These are phyloP conservation scores for Trichoderma harzianum DNA, from an alignment of 2,329 filamentous ascomycete genomes.

Conservation along the genomic window DNA sequence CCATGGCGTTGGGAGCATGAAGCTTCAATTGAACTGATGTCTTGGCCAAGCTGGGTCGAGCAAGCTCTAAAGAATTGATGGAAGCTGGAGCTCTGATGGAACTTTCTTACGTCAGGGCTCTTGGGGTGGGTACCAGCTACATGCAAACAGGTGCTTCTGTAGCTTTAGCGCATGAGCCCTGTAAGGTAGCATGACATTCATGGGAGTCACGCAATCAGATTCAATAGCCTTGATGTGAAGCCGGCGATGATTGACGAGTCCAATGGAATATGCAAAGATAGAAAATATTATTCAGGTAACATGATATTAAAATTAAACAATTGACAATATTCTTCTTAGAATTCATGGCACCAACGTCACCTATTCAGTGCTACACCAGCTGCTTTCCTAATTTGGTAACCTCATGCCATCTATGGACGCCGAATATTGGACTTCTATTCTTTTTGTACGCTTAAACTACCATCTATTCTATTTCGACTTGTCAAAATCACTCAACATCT, in stretches of 20 bases:
- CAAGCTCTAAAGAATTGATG: neutral
- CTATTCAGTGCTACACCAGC: neutral
- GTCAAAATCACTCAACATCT: neutral
- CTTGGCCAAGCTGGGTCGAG: neutral
- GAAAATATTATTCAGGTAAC: neutral
- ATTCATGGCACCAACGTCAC: neutral
- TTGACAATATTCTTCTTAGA: neutral
- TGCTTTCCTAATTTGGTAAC: neutral
- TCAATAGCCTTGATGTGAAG: neutral
- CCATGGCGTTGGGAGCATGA: slow-evolving; percentile 35
- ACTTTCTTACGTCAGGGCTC: slow-evolving; percentile 8
- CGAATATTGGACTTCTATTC: neutral
- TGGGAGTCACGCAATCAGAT: neutral
- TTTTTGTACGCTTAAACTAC: neutral
- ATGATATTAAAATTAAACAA: neutral
- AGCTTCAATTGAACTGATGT: neutral
- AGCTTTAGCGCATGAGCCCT: neutral
- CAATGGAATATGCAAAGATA: neutral
- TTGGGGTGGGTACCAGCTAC: neutral
- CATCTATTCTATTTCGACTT: neutral
- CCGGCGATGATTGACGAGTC: neutral
- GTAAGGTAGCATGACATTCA: neutral
- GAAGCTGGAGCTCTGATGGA: neutral
- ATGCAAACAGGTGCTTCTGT: neutral
- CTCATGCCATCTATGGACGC: neutral